Percentiles rank a stretch among this genome's conserved stretches.
Evolutionary conservation across 257 asterid species (phyloP).

Genomic region (Solanum sitiens): DNA sequence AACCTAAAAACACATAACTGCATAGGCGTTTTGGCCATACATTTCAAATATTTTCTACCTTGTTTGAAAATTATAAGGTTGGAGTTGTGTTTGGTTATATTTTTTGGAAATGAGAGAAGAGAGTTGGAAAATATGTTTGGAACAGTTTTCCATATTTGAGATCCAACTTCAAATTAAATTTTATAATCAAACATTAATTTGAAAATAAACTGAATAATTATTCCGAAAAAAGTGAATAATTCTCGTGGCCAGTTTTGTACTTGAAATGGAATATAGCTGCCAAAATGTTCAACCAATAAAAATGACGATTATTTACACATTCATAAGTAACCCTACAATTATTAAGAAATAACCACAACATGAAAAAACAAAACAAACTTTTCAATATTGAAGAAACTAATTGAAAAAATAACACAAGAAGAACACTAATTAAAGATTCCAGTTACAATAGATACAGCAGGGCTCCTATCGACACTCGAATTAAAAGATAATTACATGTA

Average conservation of each 20-base stretch:
- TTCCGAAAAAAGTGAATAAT: not conserved
- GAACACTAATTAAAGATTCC: not conserved
- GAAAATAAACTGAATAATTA: not conserved
- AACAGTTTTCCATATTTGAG: not conserved
- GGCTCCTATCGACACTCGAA: not conserved
- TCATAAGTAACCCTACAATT: not conserved
- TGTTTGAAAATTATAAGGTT: no score
- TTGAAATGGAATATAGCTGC: not conserved
- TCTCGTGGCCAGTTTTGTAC: not conserved
- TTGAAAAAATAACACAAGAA: not conserved
- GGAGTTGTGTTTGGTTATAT: not conserved
- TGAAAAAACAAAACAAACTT: not conserved
- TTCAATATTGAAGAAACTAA: not conserved
- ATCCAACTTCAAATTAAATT: not conserved
- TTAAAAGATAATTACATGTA: not conserved
- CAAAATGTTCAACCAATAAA: not conserved
- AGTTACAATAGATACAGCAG: not conserved
- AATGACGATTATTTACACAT: not conserved
- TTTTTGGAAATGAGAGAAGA: not conserved
- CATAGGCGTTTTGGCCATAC: no score
- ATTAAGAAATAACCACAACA: not conserved
- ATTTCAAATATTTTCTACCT: not conserved
- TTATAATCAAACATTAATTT: no score
- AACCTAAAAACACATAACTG: not conserved
- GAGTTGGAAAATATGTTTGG: not conserved